A percentile compares a stretch with the other conserved stretches of the same genome.
Conservation (phyloP, 148 eudicot species). For the Dianthus caryophyllus region DNA sequence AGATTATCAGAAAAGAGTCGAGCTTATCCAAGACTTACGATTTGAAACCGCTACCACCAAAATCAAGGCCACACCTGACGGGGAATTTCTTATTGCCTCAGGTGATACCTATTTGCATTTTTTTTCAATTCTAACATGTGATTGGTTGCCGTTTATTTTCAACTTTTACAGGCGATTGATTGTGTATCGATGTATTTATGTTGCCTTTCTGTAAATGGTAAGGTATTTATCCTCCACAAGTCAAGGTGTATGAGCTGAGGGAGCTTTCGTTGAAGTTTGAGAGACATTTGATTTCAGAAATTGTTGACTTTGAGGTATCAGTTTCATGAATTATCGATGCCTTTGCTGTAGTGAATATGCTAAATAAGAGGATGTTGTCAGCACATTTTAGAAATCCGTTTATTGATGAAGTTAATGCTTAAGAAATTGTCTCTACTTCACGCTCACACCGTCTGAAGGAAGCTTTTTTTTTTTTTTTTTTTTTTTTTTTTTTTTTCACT, state of each 20-base stretch:
- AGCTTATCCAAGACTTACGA: slow-evolving; percentile 74
- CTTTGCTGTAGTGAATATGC: background rate
- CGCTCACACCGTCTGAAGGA: too few species aligned
- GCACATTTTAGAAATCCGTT: background rate
- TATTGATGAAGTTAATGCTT: background rate
- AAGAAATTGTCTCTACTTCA: too few species aligned
- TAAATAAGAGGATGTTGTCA: background rate
- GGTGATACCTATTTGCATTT: slow-evolving; percentile 34
- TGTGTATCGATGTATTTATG: background rate
- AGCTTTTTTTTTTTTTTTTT: too few species aligned
- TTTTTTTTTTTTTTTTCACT: slow-evolving; percentile 11
- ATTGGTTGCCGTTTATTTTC: background rate
- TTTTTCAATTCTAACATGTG: background rate
- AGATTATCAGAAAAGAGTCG: slow-evolving; percentile 81
- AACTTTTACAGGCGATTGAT: too few species aligned
- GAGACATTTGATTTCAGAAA: slow-evolving; percentile 81
- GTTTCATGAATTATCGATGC: background rate
- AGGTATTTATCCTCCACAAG: slow-evolving; percentile 96
- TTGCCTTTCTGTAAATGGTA: slow-evolving; percentile 13
- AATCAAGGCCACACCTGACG: slow-evolving; percentile 93
- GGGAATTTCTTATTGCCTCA: slow-evolving; percentile 89
- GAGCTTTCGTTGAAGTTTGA: slow-evolving; percentile 90
- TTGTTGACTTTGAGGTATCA: slow-evolving; percentile 73
- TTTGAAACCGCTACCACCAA: slow-evolving; percentile 84
- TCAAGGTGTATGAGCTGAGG: slow-evolving; percentile 88